Base-by-base conservation (phyloP, 371 early-diverging fungal genomes). In the Actinomortierella ambigua region DNA sequence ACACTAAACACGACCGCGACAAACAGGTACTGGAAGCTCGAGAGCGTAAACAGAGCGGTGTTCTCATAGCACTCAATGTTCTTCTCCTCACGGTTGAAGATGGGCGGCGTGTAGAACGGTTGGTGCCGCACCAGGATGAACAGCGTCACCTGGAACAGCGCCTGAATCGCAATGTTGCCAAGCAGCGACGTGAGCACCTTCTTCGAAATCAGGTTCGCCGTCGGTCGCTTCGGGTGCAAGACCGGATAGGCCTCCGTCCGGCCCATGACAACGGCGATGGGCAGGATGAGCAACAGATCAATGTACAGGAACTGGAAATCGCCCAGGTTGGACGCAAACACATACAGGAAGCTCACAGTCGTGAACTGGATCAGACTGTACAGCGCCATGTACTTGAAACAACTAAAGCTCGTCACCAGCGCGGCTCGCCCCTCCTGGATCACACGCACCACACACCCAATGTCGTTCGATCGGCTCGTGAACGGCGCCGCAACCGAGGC, bases 401-500 rank as follows among this genome's bases (percentile, higher is more conserved):
- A 97, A 63, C 93, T 90, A 65, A 99, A 96, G 55, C 95, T 94
- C 5, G 99, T 99, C 27, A 98, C 98, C 56, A 99, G 83, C 1
- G 99, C 96, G 9, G 97, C 96, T 18, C 99, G 88, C 27, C 99
- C 99, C 75, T 99, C 99, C 88, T 85, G 85, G 51, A 99, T 94
- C 42, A 98, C 90, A 52, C 91, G 88, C 47, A 96, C 81, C 0
- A 99, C 96, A 75, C 98, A 98, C 42, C 83, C 83, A 60, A 99
- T 93, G 61, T 98, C 94, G 49, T 84, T 90, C 9, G 87, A 87
- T 47, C 88, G 86, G 44, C 95, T 93, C 0, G 97, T 97, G 76
- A 99, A 99, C 1, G 97, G 97, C 4, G 99, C 98, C 2, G 98
- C 99, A 1, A 99, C 95, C 41, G 94, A 95, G 3, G 98, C 96